Percentiles rank a stretch among this genome's conserved stretches.
Conservation (phyloP, 2,329 filamentous ascomycete species). For the Didymella glomerata region DNA sequence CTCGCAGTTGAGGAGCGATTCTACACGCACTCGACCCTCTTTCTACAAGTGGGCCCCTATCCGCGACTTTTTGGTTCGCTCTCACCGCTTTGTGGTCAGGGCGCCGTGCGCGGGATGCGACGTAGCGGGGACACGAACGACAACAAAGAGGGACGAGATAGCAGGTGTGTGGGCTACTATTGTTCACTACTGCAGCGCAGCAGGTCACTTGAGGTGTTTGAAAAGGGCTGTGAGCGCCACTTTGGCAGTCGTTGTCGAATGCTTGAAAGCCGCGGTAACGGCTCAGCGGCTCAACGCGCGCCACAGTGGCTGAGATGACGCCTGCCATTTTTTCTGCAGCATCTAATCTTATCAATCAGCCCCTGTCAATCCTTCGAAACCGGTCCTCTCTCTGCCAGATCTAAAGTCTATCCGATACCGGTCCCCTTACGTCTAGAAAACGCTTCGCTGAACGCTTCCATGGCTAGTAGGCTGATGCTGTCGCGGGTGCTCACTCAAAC, state of each 20-base stretch:
- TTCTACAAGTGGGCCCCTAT: slow-evolving; percentile 21
- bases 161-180: slow-evolving; percentile 4
- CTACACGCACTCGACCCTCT: slow-evolving; percentile 18
- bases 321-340: background rate
- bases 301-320: background rate
- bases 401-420: slow-evolving; percentile 6
- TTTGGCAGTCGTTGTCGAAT: background rate
- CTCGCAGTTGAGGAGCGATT: slow-evolving; percentile 3
- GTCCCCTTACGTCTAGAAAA: slow-evolving; percentile 6
- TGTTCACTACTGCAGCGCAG: background rate
- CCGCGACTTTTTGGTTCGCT: slow-evolving; percentile 22
- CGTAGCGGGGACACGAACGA: slow-evolving; percentile 5
- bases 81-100: slow-evolving; percentile 24
- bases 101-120: slow-evolving; percentile 19
- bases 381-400: background rate
- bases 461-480: background rate
- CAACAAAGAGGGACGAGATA: slow-evolving; percentile 8
- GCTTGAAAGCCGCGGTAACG: slow-evolving; percentile 4
- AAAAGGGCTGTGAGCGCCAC: background rate
- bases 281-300: background rate
- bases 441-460: background rate
- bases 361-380: background rate
- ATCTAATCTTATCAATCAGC: no score
- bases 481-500: slow-evolving; percentile 22
- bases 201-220: background rate